Evolutionary conservation across 1,139 yeast genomes (phyloP), one percentile per base, ranked within the genome.

Genomic region (Suhomyces choctaworum): DNA sequence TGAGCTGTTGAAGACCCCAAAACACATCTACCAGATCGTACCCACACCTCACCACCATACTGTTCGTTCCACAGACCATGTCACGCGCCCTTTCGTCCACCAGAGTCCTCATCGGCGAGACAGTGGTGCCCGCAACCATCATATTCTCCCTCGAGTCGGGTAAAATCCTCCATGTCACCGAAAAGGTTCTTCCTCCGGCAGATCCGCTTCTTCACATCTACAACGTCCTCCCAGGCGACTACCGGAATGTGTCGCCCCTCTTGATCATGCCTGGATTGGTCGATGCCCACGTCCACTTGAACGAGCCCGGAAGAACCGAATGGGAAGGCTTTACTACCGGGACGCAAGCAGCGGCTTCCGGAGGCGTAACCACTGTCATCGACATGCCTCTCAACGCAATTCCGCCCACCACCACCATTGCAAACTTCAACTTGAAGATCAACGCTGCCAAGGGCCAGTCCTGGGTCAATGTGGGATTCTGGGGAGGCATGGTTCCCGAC

Each of bases 321-420:
- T 89, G 96, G 96, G 97, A 89, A 62, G 97, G 96, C 1, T 89
- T 89, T 57, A 95, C 80, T 30, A 82, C 95, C 0, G 97, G 97
- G 0, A 89, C 97, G 1, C 81, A 81, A 54, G 84, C 96, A 2
- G 96, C 96, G 1, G 94, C 95, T 2, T 72, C 90, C 5, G 97
- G 97, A 17, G 97, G 97, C 41, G 97, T 90, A 31, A 90, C 97
- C 14, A 88, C 97, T 0, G 95, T 90, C 10, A 77, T 90, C 19
- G 97, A 90, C 57, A 90, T 90, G 97, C 97, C 97, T 0, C 66
- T 90, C 52, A 90, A 90, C 58, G 96, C 97, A 2, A 83, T 89
- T 36, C 97, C 97, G 1, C 97, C 97, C 17, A 90, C 97, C 1
- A 89, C 97, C 1, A 87, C 85, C 2, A 71, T 89, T 2, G 78